A percentile compares a stretch with the other conserved stretches of the same genome.
phyloP scores from a whole-genome alignment of 202 grass and related monocot species.

The Digitaria exilis region DNA sequence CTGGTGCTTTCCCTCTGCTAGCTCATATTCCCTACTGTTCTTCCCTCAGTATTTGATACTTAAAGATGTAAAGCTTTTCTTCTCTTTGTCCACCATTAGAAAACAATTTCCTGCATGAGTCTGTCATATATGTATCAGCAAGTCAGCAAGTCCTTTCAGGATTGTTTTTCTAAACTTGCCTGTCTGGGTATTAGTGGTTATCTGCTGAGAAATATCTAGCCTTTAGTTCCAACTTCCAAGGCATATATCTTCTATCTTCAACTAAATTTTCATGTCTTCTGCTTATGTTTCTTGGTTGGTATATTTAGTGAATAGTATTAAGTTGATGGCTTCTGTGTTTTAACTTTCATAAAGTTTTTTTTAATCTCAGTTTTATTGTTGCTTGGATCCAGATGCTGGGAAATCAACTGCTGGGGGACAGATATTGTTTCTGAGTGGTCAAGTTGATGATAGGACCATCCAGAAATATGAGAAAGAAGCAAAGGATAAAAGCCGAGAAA shows the following conservation, averaged over 20 bases:
- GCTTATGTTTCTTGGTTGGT: conserved; percentile 4
- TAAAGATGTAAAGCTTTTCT: background rate
- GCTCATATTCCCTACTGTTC: too few relatives aligned
- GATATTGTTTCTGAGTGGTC: conserved; percentile 97
- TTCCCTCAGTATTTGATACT: background rate
- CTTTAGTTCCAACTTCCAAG: background rate
- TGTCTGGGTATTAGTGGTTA: background rate
- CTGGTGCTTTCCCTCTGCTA: background rate
- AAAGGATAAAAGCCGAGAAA: conserved; percentile 98
- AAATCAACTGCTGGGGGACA: conserved; percentile 94
- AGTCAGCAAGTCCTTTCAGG: too few relatives aligned
- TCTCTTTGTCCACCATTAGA: background rate
- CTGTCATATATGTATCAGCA: background rate
- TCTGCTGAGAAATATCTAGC: background rate
- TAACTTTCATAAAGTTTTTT: background rate
- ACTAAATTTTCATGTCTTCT: background rate
- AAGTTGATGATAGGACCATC: conserved; percentile 96
- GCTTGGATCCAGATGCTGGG: conserved; percentile 72
- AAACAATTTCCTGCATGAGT: background rate
- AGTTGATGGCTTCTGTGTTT: background rate
- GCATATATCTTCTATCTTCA: background rate
- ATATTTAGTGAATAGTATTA: background rate
- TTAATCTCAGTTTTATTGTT: conserved; percentile 16
- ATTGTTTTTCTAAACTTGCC: background rate
- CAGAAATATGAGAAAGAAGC: conserved; percentile 99